phyloP scores from a whole-genome alignment of 805 yeast species.

The Saccharomycopsis capsularis region DNA sequence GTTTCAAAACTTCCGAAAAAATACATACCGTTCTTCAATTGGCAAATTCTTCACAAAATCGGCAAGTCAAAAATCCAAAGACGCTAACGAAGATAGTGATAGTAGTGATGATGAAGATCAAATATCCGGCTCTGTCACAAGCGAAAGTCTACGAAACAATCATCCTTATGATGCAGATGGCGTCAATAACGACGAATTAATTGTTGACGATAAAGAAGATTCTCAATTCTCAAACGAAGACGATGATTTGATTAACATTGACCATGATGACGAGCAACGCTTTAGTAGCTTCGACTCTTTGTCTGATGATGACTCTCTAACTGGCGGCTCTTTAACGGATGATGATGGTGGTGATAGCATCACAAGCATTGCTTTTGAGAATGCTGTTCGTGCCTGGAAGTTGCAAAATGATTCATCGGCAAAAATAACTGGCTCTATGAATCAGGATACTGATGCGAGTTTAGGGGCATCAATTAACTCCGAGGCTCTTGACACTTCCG shows the following conservation, averaged over 20 bases:
- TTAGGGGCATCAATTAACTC: slow-evolving; percentile 3
- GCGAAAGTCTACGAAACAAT: background rate
- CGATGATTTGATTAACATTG: slow-evolving; percentile 15
- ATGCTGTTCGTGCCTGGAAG: slow-evolving; percentile 18
- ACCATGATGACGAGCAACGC: slow-evolving; percentile 14
- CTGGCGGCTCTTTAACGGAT: slow-evolving; percentile 20
- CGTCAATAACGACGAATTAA: slow-evolving; percentile 5
- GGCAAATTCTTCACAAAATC: slow-evolving; percentile 19
- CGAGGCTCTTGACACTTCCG: background rate
- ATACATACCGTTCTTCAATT: slow-evolving; percentile 14
- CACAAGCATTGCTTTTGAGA: slow-evolving; percentile 19
- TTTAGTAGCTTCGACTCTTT: slow-evolving; percentile 9
- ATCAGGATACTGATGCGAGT: background rate
- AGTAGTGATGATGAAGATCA: slow-evolving; percentile 19
- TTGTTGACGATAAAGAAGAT: slow-evolving; percentile 18
- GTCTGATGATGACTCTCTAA: slow-evolving; percentile 17
- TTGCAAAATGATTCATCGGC: background rate
- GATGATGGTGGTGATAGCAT: slow-evolving; percentile 20
- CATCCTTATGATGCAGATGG: background rate
- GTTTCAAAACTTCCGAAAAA: slow-evolving; percentile 15
- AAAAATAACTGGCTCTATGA: background rate
- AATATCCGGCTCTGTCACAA: background rate
- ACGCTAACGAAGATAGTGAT: slow-evolving; percentile 18
- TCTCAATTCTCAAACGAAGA: slow-evolving; percentile 5
- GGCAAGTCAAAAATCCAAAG: background rate